phyloP scores from a whole-genome alignment of 495 filamentous ascomycete species.

The Apodospora peruviana region DNA sequence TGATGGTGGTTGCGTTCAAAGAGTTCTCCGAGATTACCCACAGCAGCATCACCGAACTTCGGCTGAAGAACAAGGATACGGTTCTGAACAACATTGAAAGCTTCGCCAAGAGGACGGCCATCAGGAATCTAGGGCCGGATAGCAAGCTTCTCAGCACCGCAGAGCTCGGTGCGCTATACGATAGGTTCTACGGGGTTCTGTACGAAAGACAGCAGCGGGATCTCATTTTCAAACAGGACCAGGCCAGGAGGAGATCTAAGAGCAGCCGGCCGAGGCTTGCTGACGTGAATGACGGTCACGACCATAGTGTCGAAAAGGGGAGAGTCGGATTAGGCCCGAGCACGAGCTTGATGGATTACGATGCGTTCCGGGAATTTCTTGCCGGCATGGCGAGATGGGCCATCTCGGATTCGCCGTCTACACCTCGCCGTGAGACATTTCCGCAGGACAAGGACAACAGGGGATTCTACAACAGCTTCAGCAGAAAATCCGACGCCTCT shows the following conservation, averaged over 20 bases:
- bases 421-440: slow-evolving; percentile 48
- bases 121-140: slow-evolving; percentile 91
- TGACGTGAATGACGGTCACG: slow-evolving; percentile 77
- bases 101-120: slow-evolving; percentile 93
- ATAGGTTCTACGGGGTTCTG: slow-evolving; percentile 82
- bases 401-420: slow-evolving; percentile 64
- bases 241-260: slow-evolving; percentile 57
- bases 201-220: slow-evolving; percentile 86
- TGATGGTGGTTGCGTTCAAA: slow-evolving; percentile 98
- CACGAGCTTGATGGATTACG: slow-evolving; percentile 88
- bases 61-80: slow-evolving; percentile 84
- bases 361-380: slow-evolving; percentile 89
- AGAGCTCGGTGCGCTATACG: slow-evolving; percentile 84
- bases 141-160: slow-evolving; percentile 82
- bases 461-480: slow-evolving; percentile 44
- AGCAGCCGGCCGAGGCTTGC: slow-evolving; percentile 49
- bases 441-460: slow-evolving; percentile 60
- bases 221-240: slow-evolving; percentile 70
- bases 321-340: slow-evolving; percentile 87
- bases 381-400: slow-evolving; percentile 88
- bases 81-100: slow-evolving; percentile 92
- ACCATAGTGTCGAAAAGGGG: slow-evolving; percentile 58
- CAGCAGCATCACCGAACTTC: slow-evolving; percentile 80
- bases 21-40: slow-evolving; percentile 96
- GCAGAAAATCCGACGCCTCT: slow-evolving; percentile 34